phyloP scores from a whole-genome alignment of 225 moss, liverwort and hornwort genomes.

The Polytrichum commune region DNA sequence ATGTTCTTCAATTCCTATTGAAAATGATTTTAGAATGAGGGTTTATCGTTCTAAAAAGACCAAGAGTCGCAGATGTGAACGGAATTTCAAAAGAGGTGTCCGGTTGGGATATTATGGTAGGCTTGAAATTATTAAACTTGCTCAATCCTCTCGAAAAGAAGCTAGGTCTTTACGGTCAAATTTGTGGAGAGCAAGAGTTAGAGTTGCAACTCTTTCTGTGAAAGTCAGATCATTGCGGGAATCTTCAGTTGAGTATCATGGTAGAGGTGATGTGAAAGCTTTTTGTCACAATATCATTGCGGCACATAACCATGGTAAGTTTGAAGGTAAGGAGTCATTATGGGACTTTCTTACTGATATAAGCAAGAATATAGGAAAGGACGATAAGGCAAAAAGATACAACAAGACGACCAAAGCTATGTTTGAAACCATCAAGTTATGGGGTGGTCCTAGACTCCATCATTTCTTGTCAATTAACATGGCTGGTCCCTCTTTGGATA shows the following conservation, averaged over 20 bases:
- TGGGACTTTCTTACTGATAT: not conserved
- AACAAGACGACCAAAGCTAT: not conserved
- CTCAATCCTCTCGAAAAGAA: not conserved
- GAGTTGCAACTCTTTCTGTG: not conserved
- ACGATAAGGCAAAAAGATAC: not conserved
- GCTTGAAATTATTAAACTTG: not conserved
- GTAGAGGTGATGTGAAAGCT: not conserved
- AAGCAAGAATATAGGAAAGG: not conserved
- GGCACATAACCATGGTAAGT: not conserved
- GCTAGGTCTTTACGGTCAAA: not conserved
- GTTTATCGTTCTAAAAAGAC: not conserved
- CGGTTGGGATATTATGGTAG: no score
- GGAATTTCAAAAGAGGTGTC: not conserved
- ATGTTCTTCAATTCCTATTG: not conserved
- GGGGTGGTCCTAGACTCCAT: constrained; percentile 2
- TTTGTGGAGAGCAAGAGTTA: not conserved
- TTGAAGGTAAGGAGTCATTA: constrained; percentile 1
- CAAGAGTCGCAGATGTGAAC: not conserved
- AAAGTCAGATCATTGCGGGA: not conserved
- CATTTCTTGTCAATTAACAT: not conserved
- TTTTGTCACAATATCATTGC: not conserved
- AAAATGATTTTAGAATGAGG: no score
- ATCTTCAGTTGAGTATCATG: not conserved
- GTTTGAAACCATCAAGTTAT: constrained; percentile 3
- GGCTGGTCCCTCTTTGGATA: no score